Percentiles rank a stretch among this genome's conserved stretches.
Conservation (phyloP, 192 early-diverging fungal species). For the Backusella tarrabulga region DNA sequence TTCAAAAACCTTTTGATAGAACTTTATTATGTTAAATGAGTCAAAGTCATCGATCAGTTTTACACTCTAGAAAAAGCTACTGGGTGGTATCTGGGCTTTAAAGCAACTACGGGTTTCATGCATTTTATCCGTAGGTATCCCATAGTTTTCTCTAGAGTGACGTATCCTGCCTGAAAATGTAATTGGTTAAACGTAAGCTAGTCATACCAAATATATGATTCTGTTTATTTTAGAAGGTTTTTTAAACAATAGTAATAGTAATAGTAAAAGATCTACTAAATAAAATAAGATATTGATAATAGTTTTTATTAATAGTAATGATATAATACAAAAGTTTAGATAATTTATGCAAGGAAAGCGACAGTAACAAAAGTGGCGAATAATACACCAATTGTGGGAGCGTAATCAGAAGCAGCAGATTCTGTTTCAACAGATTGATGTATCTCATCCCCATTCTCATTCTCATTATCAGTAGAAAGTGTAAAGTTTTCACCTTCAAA, state of each 20-base stretch:
- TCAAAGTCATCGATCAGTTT: no score
- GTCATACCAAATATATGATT: no score
- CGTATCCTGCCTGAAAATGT: no score
- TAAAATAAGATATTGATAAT: neutral
- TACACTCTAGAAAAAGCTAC: no score
- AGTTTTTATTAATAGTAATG: neutral
- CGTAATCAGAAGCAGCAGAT: neutral
- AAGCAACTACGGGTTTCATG: no score
- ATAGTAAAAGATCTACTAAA: neutral
- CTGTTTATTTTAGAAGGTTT: no score
- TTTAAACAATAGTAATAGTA: neutral
- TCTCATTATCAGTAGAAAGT: neutral
- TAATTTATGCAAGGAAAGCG: neutral
- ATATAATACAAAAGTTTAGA: neutral
- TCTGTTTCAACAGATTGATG: neutral
- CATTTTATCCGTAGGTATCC: no score
- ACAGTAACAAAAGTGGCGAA: neutral
- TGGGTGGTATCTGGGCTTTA: no score
- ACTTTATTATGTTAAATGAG: no score
- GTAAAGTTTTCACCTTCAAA: slow-evolving; percentile 14
- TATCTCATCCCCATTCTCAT: neutral
- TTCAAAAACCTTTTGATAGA: no score
- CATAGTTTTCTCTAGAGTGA: no score
- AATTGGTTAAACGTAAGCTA: no score
- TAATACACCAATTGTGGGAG: neutral